A percentile compares a stretch with the other conserved stretches of the same genome.
phyloP scores from a whole-genome alignment of 495 filamentous ascomycete species.

The Neurospora pannonica region DNA sequence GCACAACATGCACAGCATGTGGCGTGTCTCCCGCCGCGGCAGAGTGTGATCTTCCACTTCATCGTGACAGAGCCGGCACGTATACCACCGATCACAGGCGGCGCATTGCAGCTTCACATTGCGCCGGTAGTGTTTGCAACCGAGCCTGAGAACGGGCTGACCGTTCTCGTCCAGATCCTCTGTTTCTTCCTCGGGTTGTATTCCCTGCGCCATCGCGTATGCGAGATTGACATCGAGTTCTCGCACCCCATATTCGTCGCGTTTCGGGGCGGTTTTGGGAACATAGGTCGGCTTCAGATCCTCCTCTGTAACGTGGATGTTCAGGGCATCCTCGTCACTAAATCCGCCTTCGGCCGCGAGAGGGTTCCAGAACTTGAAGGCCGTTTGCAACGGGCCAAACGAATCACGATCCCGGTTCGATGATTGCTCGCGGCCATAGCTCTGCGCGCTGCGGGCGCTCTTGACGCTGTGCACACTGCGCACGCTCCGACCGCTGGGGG shows the following conservation, averaged over 20 bases:
- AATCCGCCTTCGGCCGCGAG: constrained; percentile 18
- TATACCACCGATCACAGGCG: constrained; percentile 84
- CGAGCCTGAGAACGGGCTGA: constrained; percentile 39
- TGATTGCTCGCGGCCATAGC: neutral
- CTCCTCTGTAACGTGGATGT: constrained; percentile 34
- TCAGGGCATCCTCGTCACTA: constrained; percentile 51
- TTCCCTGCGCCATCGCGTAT: neutral
- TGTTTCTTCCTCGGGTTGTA: constrained; percentile 19
- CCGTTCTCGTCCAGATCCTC: constrained; percentile 39
- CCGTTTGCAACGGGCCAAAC: constrained; percentile 12
- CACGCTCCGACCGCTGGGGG: constrained; percentile 21
- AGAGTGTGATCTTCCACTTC: constrained; percentile 73
- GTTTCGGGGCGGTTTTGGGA: constrained; percentile 14
- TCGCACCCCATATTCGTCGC: constrained; percentile 7
- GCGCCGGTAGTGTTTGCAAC: constrained; percentile 87
- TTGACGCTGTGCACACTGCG: neutral
- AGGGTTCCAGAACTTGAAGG: constrained; percentile 32
- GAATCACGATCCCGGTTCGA: neutral
- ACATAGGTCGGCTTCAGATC: constrained; percentile 67
- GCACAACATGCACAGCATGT: constrained; percentile 99
- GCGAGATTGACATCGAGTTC: constrained; percentile 9
- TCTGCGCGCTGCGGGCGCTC: constrained; percentile 15
- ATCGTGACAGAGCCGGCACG: constrained; percentile 93
- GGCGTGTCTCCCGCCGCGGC: constrained; percentile 70
- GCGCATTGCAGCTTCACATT: constrained; percentile 94